Evolutionary conservation across 257 asterid species (phyloP), one percentile per base, ranked within the genome.

Genomic region (Paulownia fortunei): DNA sequence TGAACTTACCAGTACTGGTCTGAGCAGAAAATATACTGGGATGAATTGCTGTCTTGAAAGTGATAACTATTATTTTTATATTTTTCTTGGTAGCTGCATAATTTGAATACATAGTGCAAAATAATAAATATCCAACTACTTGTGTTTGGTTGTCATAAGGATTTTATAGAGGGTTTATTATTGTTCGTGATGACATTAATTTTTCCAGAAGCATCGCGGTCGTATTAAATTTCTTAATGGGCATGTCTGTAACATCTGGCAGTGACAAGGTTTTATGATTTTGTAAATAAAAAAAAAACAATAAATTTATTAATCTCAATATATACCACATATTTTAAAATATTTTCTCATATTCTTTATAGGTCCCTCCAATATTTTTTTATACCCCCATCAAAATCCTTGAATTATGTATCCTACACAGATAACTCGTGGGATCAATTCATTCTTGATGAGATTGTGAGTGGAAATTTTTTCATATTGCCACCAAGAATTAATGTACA

Each of bases 191-290:
- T 6, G 21, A n/a, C 81, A 74, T 83, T 78, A 41, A 82, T 42
- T 79, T 61, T 67, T 19, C 32, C 73, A 79, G 79, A 79, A 21
- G 73, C 78, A 79, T 84, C 86, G 0, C 41, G 51, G 52, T 84
- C 86, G 67, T 49, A 79, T 75, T 84, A n/a, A 84, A 82, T 84
- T 71, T 30, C 9, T 23, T 64, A 58, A 65, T 75, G 81, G 82
- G 83, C 64, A 78, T 68, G 10, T 66, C 77, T 66, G 74, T 49
- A 42, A 76, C 32, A 64, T 75, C 73, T 77, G 60, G 55, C 76
- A 47, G 16, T 76, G 46, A 44, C 36, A 65, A 66, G 19, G 18
- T 56, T 72, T 61, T 72, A 70, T 44, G 13, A 58, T 26, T 1
- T 8, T 21, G 11, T 11, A 37, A 34, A 72, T 3, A 36, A 72